Evolutionary conservation across 768 basidiomycete species (phyloP).

Genomic region (Mycena chlorophos): DNA sequence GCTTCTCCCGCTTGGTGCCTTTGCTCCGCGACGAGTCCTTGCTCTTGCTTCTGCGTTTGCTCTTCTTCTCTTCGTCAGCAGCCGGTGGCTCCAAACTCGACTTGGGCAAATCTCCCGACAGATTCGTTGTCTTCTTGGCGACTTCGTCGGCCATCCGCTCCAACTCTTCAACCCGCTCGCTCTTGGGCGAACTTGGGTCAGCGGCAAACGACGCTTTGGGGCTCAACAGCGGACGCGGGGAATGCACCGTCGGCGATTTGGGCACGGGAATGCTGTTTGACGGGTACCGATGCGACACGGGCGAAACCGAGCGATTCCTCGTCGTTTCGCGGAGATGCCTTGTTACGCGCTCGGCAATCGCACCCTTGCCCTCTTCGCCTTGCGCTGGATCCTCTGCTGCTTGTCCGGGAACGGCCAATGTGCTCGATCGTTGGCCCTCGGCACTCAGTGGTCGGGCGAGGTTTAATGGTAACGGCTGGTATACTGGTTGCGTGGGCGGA

Average conservation of each 20-base stretch:
- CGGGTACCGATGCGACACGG: slow-evolving; percentile 55
- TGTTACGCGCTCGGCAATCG: slow-evolving; percentile 56
- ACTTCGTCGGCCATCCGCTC: slow-evolving; percentile 74
- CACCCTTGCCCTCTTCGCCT: slow-evolving; percentile 60
- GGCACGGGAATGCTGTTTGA: slow-evolving; percentile 21
- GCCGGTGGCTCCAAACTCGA: slow-evolving; percentile 2
- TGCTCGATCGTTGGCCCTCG: slow-evolving; percentile 20
- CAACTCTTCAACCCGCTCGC: slow-evolving; percentile 63
- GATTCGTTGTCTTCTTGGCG: slow-evolving; percentile 34
- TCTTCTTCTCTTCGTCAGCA: slow-evolving; percentile 10
- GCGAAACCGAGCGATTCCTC: slow-evolving; percentile 63
- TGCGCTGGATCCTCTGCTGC: slow-evolving; percentile 29
- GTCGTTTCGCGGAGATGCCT: slow-evolving; percentile 59
- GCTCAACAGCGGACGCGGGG: slow-evolving; percentile 69
- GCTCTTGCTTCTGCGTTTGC: background rate
- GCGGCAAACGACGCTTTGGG: slow-evolving; percentile 51
- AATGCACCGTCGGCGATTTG: slow-evolving; percentile 44
- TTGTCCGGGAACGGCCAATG: slow-evolving; percentile 19
- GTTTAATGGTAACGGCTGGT: slow-evolving; percentile 20
- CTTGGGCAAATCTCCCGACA: slow-evolving; percentile 42
- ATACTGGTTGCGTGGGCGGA: slow-evolving; percentile 22
- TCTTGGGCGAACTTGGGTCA: slow-evolving; percentile 43
- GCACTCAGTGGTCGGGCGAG: slow-evolving; percentile 30
- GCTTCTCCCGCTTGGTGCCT: slow-evolving; percentile 21
- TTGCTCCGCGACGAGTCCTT: slow-evolving; percentile 6